Evolutionary conservation across 768 basidiomycete species (phyloP).

Genomic region (Kwoniella europaea): DNA sequence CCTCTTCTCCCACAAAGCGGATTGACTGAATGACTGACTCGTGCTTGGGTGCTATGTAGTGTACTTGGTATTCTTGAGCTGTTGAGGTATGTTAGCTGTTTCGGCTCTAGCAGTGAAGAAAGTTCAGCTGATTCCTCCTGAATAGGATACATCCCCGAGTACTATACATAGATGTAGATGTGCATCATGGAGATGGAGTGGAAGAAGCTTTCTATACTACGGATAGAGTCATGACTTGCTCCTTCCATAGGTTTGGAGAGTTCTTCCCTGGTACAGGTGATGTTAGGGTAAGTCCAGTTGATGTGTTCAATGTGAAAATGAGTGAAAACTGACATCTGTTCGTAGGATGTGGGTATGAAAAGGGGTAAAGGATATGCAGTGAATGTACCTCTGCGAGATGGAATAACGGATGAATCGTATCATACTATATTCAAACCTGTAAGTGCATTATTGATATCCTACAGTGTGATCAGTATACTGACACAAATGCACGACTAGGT

Average conservation of each 20-base stretch:
- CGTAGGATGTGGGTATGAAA: conserved; percentile 77
- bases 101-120: not conserved
- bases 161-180: conserved; percentile 96
- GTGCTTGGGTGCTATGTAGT: conserved; percentile 60
- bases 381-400: conserved; percentile 93
- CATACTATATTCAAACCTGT: conserved; percentile 90
- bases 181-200: conserved; percentile 97
- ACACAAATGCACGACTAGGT: conserved; percentile 64
- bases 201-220: conserved; percentile 99
- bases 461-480: not conserved
- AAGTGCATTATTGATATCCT: conserved; percentile 53
- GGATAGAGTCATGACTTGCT: conserved; percentile 94
- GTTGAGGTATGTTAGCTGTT: conserved; percentile 63
- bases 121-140: conserved; percentile 1
- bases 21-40: conserved; percentile 11
- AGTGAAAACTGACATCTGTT: not conserved
- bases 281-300: conserved; percentile 59
- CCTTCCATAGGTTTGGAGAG: conserved; percentile 97
- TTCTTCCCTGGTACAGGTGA: conserved; percentile 90
- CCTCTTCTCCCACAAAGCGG: not conserved
- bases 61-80: conserved; percentile 93
- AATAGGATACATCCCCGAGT: conserved; percentile 69
- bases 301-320: not conserved
- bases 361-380: conserved; percentile 82
- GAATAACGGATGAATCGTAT: conserved; percentile 87